phyloP scores from a whole-genome alignment of 345 rosid genomes.

The Lumnitzera racemosa region DNA sequence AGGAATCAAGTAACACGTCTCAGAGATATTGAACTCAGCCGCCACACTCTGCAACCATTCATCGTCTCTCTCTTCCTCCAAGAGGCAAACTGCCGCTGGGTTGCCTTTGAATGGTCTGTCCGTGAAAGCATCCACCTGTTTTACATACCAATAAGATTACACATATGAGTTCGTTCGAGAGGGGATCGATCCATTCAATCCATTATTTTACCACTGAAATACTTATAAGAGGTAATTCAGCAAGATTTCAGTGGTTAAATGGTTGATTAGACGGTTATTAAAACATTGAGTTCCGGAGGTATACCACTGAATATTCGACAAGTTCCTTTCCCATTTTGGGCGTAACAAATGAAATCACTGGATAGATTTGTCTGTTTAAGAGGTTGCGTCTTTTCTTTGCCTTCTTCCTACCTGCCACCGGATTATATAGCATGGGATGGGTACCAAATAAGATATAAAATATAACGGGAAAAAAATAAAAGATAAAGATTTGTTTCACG shows the following conservation, averaged over 20 bases:
- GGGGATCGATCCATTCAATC: not conserved
- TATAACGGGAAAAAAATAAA: no score
- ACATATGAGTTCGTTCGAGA: not conserved
- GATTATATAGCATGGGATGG: no score
- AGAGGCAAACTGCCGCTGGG: slow-evolving; percentile 76
- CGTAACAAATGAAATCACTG: no score
- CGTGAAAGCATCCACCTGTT: slow-evolving; percentile 69
- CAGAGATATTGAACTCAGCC: slow-evolving; percentile 47
- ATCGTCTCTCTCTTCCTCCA: slow-evolving; percentile 59
- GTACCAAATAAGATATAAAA: no score
- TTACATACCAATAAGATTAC: not conserved
- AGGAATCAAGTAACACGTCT: slow-evolving; percentile 39
- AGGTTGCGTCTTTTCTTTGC: no score
- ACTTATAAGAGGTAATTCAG: not conserved
- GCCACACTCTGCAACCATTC: slow-evolving; percentile 60
- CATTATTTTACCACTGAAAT: not conserved
- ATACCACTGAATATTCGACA: slow-evolving; percentile 37
- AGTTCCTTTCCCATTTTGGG: slow-evolving; percentile 24
- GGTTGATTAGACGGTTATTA: no score
- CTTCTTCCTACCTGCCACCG: no score
- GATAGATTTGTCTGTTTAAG: no score
- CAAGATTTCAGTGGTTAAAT: no score
- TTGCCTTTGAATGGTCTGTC: slow-evolving; percentile 71
- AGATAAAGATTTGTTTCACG: no score
- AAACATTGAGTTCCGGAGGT: slow-evolving; percentile 1